A percentile compares a stretch with the other conserved stretches of the same genome.
Conservation (phyloP, 2,329 filamentous ascomycete genomes). For the Colletotrichum sp. region DNA sequence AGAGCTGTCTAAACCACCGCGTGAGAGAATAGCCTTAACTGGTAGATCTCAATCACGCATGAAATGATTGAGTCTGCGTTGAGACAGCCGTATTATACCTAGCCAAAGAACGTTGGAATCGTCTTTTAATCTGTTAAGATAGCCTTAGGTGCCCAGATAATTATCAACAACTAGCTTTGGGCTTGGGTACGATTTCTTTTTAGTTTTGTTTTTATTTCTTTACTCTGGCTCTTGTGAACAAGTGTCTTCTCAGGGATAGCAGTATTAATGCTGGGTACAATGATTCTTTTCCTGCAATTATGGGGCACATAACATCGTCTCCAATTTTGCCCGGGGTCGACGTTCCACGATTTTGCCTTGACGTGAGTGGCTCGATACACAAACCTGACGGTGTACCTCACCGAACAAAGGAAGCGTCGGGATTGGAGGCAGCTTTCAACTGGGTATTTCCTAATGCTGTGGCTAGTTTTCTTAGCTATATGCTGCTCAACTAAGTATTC, state of each 20-base stretch:
- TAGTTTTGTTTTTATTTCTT: neutral
- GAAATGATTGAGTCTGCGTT: neutral
- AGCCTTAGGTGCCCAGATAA: neutral
- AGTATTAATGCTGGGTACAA: neutral
- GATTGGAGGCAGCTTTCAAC: neutral
- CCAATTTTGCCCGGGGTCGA: neutral
- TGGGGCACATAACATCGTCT: neutral
- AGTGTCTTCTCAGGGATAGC: neutral
- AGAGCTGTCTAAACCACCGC: neutral
- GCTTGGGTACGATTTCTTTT: neutral
- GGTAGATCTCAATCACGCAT: neutral
- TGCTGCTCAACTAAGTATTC: neutral
- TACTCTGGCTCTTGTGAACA: neutral
- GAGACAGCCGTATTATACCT: neutral
- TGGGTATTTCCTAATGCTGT: neutral
- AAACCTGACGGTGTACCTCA: neutral
- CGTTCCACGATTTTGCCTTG: neutral
- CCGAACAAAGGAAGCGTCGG: neutral
- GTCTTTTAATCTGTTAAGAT: neutral
- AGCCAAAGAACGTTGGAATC: neutral
- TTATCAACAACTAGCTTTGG: neutral
- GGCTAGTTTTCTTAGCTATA: neutral
- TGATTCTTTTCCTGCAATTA: neutral
- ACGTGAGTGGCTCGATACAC: neutral
- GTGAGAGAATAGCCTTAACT: neutral